Evolutionary conservation across 331 rosid species (phyloP).

Genomic region (Phaseolus coccineus): DNA sequence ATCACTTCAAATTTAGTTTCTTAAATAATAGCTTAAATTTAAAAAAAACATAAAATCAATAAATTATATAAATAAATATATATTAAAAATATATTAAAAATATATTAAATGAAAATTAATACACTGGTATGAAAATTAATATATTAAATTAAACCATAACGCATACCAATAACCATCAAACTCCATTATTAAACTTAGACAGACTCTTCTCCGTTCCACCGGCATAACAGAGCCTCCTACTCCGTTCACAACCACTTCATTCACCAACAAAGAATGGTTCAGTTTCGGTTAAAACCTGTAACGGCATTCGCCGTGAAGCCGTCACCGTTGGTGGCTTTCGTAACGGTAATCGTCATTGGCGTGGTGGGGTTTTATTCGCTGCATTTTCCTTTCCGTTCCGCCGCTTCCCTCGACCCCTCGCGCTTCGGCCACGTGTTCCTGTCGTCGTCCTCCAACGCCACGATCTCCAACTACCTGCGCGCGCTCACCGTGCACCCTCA

Average conservation of each 20-base stretch:
- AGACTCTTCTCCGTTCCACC: background rate
- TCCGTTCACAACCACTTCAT: background rate
- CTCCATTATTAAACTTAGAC: background rate
- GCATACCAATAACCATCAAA: background rate
- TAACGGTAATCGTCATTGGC: constrained; percentile 47
- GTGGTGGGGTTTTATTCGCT: constrained; percentile 61
- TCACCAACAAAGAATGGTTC: constrained; percentile 49
- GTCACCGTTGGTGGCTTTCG: constrained; percentile 41
- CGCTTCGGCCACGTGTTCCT: constrained; percentile 54
- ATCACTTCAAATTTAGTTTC: no score
- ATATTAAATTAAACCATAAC: no score
- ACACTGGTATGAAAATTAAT: no score
- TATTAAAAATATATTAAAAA: no score
- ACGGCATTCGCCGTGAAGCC: constrained; percentile 44
- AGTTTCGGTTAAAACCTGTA: constrained; percentile 36
- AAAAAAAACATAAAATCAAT: no score
- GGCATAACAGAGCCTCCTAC: background rate
- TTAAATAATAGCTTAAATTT: no score
- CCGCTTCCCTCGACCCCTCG: constrained; percentile 21
- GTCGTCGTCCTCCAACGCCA: constrained; percentile 56
- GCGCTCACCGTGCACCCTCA: constrained; percentile 66
- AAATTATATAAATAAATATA: no score
- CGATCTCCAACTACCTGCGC: constrained; percentile 63
- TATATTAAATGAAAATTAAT: no score
- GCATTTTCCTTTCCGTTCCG: constrained; percentile 39